Base-by-base conservation (phyloP, 2,329 filamentous ascomycete species). In the Aspergillus sp. region DNA sequence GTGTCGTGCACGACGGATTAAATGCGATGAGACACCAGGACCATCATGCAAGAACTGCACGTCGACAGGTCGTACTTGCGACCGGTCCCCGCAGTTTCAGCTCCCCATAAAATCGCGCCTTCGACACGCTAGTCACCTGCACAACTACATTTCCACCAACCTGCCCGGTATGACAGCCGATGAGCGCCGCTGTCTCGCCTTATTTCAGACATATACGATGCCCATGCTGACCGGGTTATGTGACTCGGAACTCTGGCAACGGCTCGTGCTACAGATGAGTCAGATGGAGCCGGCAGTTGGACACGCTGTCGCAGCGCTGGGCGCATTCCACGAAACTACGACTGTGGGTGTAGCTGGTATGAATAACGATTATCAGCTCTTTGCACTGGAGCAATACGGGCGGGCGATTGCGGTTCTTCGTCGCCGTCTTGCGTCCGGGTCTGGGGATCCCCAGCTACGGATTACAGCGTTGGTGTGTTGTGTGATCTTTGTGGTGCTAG, bases 41-140 rank as follows among this genome's bases (percentile, higher is more conserved):
- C 73, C 72, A 11, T 66, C 64, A 25, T 79, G 77, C 61, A 60
- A 68, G 15, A 72, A 72, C 21, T 79, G 77, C 62, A 60, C 64
- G 3, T 71, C 64, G 8, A 76, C 76, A 1, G 74, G 75, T 13
- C 72, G 75, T 2, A 69, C 70, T 44, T 78, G 76, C 59, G 76
- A 78, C 54, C 74, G 76, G 10, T 78, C 77, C 61, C 64, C 64
- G 32, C 17, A 64, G 11, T 51, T 54, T 30, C 60, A 58, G 38
- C 62, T 64, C 47, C 21, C 11, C 51, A 25, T 11, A 19, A 41
- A 19, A 38, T 21, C 11, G 21, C 47, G 36, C 5, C n/a, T 19
- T n/a, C 39, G 23, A 21, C 36, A 8, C 51, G 13, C 5, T 36
- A 36, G n/a, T 13, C 51, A 13, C n/a, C 19, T 15, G 25, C 13